A percentile compares a stretch with the other conserved stretches of the same genome.
These are phyloP conservation scores for Saturnispora dispora DNA, from an alignment of 805 yeast genomes.

Conservation along the genomic window DNA sequence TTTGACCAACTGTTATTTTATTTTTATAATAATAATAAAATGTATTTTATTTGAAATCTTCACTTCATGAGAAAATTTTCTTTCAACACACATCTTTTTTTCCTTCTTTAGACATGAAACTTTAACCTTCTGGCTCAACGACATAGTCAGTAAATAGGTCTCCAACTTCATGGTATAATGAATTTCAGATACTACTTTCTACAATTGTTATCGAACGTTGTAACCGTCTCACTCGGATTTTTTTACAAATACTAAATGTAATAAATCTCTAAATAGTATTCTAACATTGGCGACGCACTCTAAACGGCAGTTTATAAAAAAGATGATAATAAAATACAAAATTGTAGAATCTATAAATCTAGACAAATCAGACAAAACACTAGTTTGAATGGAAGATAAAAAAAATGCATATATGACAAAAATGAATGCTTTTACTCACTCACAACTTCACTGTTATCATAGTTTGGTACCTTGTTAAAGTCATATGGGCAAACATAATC, in stretches of 20 bases:
- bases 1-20: not conserved
- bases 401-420: not conserved
- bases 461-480: slow-evolving; percentile 20
- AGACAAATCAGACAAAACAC: not conserved
- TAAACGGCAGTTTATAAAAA: not conserved
- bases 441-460: slow-evolving; percentile 20
- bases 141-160: not conserved
- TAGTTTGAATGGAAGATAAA: not conserved
- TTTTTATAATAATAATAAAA: not conserved
- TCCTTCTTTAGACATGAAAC: slow-evolving; percentile 1
- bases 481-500: slow-evolving; percentile 17
- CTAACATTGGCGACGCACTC: not conserved
- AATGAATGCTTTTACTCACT: slow-evolving; percentile 16
- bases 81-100: not conserved
- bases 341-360: not conserved
- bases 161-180: slow-evolving; percentile 3
- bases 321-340: not conserved
- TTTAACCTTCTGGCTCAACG: not conserved
- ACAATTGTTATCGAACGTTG: not conserved
- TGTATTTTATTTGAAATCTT: not conserved
- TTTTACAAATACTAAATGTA: not conserved
- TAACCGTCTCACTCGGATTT: slow-evolving; percentile 4
- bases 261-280: not conserved
- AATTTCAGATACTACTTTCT: not conserved
- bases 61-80: not conserved